Base-by-base conservation (phyloP, 306 rosid species). In the Gastrolobium villosum region DNA sequence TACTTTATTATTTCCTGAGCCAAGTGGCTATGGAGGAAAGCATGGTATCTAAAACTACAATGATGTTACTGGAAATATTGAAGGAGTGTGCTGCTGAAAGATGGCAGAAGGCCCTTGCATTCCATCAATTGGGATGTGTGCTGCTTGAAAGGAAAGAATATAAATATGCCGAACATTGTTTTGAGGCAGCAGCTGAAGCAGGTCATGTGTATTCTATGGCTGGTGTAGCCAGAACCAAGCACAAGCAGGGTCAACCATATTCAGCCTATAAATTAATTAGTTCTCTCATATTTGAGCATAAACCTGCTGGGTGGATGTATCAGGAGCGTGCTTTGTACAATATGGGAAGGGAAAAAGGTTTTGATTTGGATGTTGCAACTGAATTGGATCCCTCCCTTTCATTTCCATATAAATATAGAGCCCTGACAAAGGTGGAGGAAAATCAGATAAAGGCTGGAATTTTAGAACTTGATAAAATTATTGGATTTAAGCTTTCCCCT, bases 261-360 rank as follows among this genome's bases (percentile, higher is more conserved):
- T 86, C 94, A 2, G 97, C 97, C 2, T 86, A 85, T 60, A 86
- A 84, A 72, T 48, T 88, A 66, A 85, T 92, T 78, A 79, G 90
- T 74, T 89, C 92, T 55, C 78, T 89, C 71, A 86, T 92, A 13
- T 85, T 85, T 4, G 89, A 85, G 77, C 65, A 86, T 48, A 89
- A 78, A 74, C 91, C 92, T 11, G 86, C 81, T 0, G 97, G 97
- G 79, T 92, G 97, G 97, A 92, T 92, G 97, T 89, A 88, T 79
- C 94, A 89, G 81, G 94, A 89, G 71, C 86, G 93, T 2, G 87
- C 94, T 28, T 81, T 92, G 35, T 89, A 92, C 79, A 84, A 82
- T 34, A 78, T 80, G 11, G 97, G 97, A 57, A 88, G 64, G 65
- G 97, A 86, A 46, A 92, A 84, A 82, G 37, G 75, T 31, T 65